Percentiles rank a stretch among this genome's conserved stretches.
phyloP scores from a whole-genome alignment of 2,329 filamentous ascomycete species.

The Neonectria ditissima region DNA sequence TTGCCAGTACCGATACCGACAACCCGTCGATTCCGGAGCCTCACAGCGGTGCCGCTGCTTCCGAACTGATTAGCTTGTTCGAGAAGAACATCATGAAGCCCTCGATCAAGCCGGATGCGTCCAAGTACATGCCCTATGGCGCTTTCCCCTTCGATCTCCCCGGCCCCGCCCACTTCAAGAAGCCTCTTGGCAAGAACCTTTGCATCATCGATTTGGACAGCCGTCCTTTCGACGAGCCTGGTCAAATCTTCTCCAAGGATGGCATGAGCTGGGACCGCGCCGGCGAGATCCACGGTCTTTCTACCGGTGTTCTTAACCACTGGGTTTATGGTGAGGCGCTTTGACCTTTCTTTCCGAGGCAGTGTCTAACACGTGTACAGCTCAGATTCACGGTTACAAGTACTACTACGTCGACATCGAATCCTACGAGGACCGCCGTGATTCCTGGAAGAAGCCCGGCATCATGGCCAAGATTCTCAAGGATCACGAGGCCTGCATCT shows the following conservation, averaged over 20 bases:
- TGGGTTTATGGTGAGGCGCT: conserved; percentile 54
- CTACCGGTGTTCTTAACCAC: conserved; percentile 58
- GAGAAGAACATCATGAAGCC: conserved; percentile 50
- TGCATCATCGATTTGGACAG: conserved; percentile 61
- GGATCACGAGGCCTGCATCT: conserved; percentile 57
- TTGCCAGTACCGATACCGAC: conserved; percentile 39
- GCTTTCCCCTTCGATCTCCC: conserved; percentile 50
- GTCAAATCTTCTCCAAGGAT: conserved; percentile 51
- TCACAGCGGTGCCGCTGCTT: conserved; percentile 29
- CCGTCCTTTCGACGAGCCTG: conserved; percentile 51
- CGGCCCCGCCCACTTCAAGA: conserved; percentile 46
- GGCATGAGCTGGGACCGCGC: conserved; percentile 53
- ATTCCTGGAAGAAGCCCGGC: conserved; percentile 60
- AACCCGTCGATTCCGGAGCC: conserved; percentile 32
- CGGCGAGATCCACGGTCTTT: conserved; percentile 50
- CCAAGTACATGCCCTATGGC: conserved; percentile 47
- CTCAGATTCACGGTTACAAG: conserved; percentile 60
- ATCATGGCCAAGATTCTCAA: conserved; percentile 57
- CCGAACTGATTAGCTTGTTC: conserved; percentile 48
- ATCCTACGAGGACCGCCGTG: conserved; percentile 54
- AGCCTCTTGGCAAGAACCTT: conserved; percentile 52
- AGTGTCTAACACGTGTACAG: conserved; percentile 44
- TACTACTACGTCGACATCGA: conserved; percentile 59
- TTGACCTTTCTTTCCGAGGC: neutral
- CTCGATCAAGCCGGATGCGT: conserved; percentile 41